These are phyloP conservation scores for Pyrenophora graminea DNA, from an alignment of 2,329 filamentous ascomycete genomes.

Conservation along the genomic window DNA sequence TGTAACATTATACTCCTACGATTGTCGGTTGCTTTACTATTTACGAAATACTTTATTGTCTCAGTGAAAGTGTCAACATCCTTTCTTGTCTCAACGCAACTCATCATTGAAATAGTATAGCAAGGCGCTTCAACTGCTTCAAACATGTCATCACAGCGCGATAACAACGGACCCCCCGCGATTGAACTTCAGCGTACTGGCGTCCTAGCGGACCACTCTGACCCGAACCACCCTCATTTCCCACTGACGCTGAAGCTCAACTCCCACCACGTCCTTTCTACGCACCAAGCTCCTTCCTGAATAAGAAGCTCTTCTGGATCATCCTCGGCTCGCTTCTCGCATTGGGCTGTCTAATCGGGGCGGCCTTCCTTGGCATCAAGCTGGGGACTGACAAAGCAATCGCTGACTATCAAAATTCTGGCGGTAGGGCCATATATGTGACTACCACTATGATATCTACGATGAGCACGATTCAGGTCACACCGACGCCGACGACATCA, in stretches of 20 bases:
- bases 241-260: neutral
- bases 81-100: too few relatives aligned
- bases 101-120: too few relatives aligned
- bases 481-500: too few relatives aligned
- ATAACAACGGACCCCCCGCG: neutral
- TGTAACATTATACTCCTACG: too few relatives aligned
- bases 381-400: neutral
- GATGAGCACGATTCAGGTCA: too few relatives aligned
- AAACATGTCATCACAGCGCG: neutral
- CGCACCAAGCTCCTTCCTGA: neutral
- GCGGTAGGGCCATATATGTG: too few relatives aligned
- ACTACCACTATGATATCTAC: too few relatives aligned
- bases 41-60: too few relatives aligned
- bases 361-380: neutral
- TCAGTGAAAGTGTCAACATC: too few relatives aligned
- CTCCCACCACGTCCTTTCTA: neutral
- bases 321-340: neutral
- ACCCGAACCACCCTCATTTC: constrained; percentile 10
- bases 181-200: neutral
- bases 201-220: constrained; percentile 5
- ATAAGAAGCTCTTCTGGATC: neutral
- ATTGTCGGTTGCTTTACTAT: too few relatives aligned
- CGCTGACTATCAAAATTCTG: too few relatives aligned
- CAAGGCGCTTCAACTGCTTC: neutral
- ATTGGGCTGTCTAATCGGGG: neutral